A percentile compares a stretch with the other conserved stretches of the same genome.
These are phyloP conservation scores for Bjerkandera adusta DNA, from an alignment of 1,284 basidiomycete species.

Conservation along the genomic window DNA sequence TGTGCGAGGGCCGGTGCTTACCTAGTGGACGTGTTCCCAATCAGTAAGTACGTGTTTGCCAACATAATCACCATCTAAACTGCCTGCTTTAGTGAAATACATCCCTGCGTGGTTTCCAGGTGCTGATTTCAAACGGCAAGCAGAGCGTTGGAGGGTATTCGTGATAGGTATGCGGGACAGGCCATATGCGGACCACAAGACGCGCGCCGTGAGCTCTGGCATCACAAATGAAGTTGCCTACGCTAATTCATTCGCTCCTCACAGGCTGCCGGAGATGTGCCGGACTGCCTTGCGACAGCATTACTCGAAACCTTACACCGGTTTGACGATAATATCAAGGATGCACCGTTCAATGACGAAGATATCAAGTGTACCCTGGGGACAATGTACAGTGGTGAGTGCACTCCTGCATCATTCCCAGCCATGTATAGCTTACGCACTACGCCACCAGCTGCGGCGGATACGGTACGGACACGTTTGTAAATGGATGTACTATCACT, in stretches of 20 bases:
- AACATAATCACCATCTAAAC: no score
- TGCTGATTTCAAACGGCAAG: conserved; percentile 32
- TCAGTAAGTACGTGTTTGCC: no score
- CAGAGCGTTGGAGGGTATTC: conserved; percentile 5
- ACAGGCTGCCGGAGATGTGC: neutral
- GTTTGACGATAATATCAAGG: neutral
- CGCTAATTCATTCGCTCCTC: no score
- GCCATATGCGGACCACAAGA: conserved; percentile 23
- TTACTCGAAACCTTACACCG: neutral
- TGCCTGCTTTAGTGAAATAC: conserved; percentile 28
- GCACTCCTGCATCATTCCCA: no score
- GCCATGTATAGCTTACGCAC: no score
- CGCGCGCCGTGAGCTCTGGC: no score
- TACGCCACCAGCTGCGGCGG: neutral
- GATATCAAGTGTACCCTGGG: neutral
- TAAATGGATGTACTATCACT: neutral
- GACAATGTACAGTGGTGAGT: conserved; percentile 2
- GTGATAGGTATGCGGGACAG: conserved; percentile 20
- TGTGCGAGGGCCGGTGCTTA: conserved; percentile 16
- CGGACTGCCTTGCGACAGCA: neutral
- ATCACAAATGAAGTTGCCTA: no score
- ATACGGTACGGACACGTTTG: neutral
- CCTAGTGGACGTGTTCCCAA: conserved; percentile 11
- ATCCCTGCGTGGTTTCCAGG: conserved; percentile 41
- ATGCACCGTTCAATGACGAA: neutral